phyloP scores from a whole-genome alignment of 306 rosid species.

The Alnus glutinosa region DNA sequence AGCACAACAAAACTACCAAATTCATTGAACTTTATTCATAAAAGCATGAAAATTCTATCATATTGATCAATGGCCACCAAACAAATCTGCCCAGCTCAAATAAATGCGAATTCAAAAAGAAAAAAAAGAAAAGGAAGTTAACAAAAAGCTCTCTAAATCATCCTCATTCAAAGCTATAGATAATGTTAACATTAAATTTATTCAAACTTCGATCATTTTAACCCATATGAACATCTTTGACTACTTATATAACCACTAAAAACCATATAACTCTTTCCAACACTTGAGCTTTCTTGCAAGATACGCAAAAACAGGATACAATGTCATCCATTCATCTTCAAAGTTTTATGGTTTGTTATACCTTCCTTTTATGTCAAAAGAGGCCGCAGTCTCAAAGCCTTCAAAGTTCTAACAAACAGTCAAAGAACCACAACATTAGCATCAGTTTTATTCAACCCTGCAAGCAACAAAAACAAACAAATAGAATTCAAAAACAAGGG shows the following conservation, averaged over 20 bases:
- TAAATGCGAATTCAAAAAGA: not conserved
- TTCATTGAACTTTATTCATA: not conserved
- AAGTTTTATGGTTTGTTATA: slow-evolving; percentile 29
- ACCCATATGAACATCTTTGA: slow-evolving; percentile 14
- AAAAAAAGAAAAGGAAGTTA: too few species aligned
- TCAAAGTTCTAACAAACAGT: slow-evolving; percentile 17
- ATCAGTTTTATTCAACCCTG: slow-evolving; percentile 30
- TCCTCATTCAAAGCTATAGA: slow-evolving; percentile 6
- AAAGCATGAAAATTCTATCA: slow-evolving; percentile 6
- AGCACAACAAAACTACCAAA: not conserved
- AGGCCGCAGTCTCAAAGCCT: slow-evolving; percentile 23
- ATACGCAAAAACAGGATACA: slow-evolving; percentile 25
- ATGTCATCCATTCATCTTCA: slow-evolving; percentile 34
- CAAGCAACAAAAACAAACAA: slow-evolving; percentile 19
- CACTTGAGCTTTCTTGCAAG: slow-evolving; percentile 14
- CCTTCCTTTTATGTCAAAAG: slow-evolving; percentile 29
- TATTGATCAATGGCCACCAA: not conserved
- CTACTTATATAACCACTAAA: slow-evolving; percentile 18
- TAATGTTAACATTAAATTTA: not conserved
- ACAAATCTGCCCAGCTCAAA: not conserved
- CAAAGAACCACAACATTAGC: not conserved
- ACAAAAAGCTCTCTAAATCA: not conserved
- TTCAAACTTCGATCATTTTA: not conserved
- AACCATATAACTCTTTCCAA: slow-evolving; percentile 15
- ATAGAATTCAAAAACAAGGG: not conserved